A percentile compares a stretch with the other conserved stretches of the same genome.
phyloP scores from a whole-genome alignment of 306 rosid species.

The Medicago truncatula region DNA sequence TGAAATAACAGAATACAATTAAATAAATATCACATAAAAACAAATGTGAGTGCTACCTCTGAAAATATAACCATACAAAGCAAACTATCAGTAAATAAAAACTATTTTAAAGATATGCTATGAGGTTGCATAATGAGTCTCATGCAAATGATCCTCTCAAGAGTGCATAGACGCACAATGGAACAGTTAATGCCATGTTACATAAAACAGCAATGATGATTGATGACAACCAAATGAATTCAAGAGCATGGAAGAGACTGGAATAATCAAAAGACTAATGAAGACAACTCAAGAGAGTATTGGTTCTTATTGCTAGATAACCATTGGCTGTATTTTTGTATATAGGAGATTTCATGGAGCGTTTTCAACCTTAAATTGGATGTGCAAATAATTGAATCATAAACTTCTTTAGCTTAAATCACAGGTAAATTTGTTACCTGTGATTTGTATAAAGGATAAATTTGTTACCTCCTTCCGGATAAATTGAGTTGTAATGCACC shows the following conservation, averaged over 20 bases:
- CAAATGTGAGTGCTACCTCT: not conserved
- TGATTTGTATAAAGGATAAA: not conserved
- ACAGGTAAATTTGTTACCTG: no score
- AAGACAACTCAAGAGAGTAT: not conserved
- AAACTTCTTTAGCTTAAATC: constrained; percentile 9
- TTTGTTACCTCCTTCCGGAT: constrained; percentile 89
- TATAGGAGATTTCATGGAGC: constrained; percentile 27
- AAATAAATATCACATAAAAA: constrained; percentile 11
- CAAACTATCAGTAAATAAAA: not conserved
- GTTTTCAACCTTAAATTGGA: not conserved
- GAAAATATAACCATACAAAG: not conserved
- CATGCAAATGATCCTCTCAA: not conserved
- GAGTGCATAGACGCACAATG: no score
- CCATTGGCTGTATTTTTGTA: not conserved
- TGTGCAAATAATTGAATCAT: constrained; percentile 26
- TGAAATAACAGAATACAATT: constrained; percentile 28
- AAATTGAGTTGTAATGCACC: constrained; percentile 97
- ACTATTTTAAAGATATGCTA: not conserved
- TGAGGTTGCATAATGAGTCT: not conserved
- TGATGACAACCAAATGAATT: not conserved
- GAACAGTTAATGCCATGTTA: not conserved
- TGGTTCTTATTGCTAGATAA: not conserved
- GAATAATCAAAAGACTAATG: not conserved
- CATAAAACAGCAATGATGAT: not conserved
- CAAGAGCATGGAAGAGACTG: not conserved